These are phyloP conservation scores for Pseudogymnoascus sp. DNA, from an alignment of 2,329 filamentous ascomycete genomes.

Conservation along the genomic window DNA sequence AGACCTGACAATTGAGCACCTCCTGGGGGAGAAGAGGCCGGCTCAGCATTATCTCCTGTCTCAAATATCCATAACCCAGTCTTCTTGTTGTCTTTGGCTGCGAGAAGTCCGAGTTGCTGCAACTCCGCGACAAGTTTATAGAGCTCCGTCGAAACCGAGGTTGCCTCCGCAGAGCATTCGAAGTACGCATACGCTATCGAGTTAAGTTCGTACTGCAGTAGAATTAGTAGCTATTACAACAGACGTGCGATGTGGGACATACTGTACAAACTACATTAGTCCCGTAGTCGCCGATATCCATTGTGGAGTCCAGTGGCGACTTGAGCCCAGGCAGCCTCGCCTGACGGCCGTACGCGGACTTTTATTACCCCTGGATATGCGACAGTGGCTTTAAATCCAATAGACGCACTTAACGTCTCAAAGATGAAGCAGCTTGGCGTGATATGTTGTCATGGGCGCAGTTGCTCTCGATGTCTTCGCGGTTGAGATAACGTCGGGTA, in stretches of 20 bases:
- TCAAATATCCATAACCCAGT: slow-evolving; percentile 11
- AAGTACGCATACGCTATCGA: slow-evolving; percentile 30
- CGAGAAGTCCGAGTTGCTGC: slow-evolving; percentile 17
- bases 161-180: slow-evolving; percentile 17
- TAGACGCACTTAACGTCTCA: background rate
- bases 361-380: background rate
- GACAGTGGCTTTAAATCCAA: background rate
- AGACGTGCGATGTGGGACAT: slow-evolving; percentile 14
- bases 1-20: background rate
- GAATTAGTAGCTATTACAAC: background rate
- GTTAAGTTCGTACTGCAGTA: slow-evolving; percentile 25
- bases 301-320: slow-evolving; percentile 18
- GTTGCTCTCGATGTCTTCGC: background rate
- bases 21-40: background rate
- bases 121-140: slow-evolving; percentile 24
- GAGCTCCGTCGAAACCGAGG: slow-evolving; percentile 14
- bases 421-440: background rate
- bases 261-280: slow-evolving; percentile 31
- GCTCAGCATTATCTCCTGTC: background rate
- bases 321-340: background rate
- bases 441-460: background rate
- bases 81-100: background rate
- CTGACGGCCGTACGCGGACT: background rate
- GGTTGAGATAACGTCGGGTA: slow-evolving; percentile 1
- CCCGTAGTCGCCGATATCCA: slow-evolving; percentile 30